phyloP scores from a whole-genome alignment of 495 filamentous ascomycete species.

The Cercophora samala region DNA sequence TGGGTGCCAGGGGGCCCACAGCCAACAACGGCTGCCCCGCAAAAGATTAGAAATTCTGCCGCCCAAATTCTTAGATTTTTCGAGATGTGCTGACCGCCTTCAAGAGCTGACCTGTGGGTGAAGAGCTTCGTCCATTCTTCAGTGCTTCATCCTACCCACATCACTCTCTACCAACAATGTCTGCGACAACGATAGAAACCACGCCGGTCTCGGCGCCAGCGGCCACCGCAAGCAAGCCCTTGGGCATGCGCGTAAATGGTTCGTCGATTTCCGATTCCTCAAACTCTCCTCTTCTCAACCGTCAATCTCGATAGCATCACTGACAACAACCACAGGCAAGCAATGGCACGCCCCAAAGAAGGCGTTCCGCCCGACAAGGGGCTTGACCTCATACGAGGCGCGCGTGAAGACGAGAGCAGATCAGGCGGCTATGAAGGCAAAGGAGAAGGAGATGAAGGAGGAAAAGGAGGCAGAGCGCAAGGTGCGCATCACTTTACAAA shows the following conservation, averaged over 20 bases:
- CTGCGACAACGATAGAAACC: conserved; percentile 13
- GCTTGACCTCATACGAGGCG: conserved; percentile 73
- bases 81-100: conserved; percentile 4
- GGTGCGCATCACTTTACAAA: conserved; percentile 44
- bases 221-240: conserved; percentile 28
- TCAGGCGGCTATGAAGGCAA: conserved; percentile 72
- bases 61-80: conserved; percentile 5
- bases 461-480: conserved; percentile 87
- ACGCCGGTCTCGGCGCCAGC: conserved; percentile 9
- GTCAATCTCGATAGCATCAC: conserved; percentile 4
- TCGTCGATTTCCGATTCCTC: conserved; percentile 14
- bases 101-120: not conserved
- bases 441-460: conserved; percentile 90
- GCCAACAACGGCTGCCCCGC: not conserved
- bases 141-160: not conserved
- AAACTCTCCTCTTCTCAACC: not conserved
- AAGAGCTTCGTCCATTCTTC: not conserved
- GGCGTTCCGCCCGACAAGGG: conserved; percentile 80
- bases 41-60: not conserved
- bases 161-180: conserved; percentile 21
- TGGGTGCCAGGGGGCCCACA: not conserved
- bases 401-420: conserved; percentile 62
- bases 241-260: conserved; percentile 68
- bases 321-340: conserved; percentile 60
- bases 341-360: conserved; percentile 83